Conservation (phyloP, 495 filamentous ascomycete genomes). For the Paragyromitra xinjiangensis region DNA sequence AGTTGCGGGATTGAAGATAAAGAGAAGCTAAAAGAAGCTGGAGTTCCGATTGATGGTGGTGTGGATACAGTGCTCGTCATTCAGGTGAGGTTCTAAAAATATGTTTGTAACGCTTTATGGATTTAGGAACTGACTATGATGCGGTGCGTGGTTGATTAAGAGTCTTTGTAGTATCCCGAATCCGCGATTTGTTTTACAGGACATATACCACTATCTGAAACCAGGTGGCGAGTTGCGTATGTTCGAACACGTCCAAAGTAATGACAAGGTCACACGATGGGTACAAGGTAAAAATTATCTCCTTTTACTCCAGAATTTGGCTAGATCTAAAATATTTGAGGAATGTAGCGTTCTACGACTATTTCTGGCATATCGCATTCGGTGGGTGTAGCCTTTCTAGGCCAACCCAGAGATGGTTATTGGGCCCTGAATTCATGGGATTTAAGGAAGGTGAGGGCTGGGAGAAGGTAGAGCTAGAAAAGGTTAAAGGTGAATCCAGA, state of each 20-base stretch:
- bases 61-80: constrained; percentile 30
- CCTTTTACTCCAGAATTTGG: background rate
- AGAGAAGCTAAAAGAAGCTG: constrained; percentile 12
- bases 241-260: constrained; percentile 27
- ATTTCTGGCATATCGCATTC: constrained; percentile 31
- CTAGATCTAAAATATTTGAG: background rate
- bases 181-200: constrained; percentile 5
- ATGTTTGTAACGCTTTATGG: background rate
- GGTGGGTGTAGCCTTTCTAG: constrained; percentile 30
- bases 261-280: constrained; percentile 14
- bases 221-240: constrained; percentile 34
- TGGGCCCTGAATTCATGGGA: constrained; percentile 31
- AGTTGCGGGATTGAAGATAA: constrained; percentile 43
- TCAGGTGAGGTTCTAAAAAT: constrained; percentile 11
- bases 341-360: constrained; percentile 29
- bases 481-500: constrained; percentile 31
- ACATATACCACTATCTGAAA: constrained; percentile 14
- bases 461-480: constrained; percentile 29
- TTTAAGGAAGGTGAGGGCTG: constrained; percentile 24
- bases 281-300: background rate
- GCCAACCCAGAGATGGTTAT: constrained; percentile 25
- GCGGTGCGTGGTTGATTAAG: background rate
- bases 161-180: constrained; percentile 30
- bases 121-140: background rate
- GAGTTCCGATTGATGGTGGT: constrained; percentile 33